These are phyloP conservation scores for Pilobolus umbonatus DNA, from an alignment of 192 early-diverging fungal genomes.

Conservation along the genomic window DNA sequence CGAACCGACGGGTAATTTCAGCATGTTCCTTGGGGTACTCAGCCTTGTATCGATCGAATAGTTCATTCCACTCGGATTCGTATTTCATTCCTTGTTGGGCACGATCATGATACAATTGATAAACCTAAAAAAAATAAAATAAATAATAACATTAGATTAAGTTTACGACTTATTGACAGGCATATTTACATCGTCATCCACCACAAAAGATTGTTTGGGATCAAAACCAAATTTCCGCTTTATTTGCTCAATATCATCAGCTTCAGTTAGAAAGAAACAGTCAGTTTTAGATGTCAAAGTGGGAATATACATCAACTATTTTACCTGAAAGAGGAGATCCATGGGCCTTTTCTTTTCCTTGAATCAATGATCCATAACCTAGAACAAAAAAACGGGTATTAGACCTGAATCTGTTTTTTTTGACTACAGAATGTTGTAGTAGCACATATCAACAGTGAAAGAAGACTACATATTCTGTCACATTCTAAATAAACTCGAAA, in stretches of 20 bases:
- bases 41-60: constrained; percentile 66
- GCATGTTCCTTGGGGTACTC: constrained; percentile 61
- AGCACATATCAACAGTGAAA: too few relatives aligned
- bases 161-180: constrained; percentile 34
- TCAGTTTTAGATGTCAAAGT: not conserved
- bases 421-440: not conserved
- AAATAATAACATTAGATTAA: constrained; percentile 49
- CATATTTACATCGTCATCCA: constrained; percentile 61
- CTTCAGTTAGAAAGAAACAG: constrained; percentile 17
- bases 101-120: constrained; percentile 45
- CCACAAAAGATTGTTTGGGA: constrained; percentile 65
- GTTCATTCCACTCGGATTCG: constrained; percentile 72
- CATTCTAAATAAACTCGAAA: not conserved
- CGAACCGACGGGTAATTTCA: constrained; percentile 72
- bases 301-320: not conserved
- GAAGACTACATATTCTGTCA: too few relatives aligned
- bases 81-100: constrained; percentile 54
- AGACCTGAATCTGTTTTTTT: not conserved
- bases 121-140: constrained; percentile 47
- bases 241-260: constrained; percentile 71
- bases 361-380: constrained; percentile 75
- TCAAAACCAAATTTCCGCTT: constrained; percentile 85
- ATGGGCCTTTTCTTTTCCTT: constrained; percentile 91
- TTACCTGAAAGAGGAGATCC: constrained; percentile 71
- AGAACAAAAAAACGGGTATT: not conserved